Base-by-base conservation (phyloP, 1,284 basidiomycete genomes). In the Malassezia furfur region DNA sequence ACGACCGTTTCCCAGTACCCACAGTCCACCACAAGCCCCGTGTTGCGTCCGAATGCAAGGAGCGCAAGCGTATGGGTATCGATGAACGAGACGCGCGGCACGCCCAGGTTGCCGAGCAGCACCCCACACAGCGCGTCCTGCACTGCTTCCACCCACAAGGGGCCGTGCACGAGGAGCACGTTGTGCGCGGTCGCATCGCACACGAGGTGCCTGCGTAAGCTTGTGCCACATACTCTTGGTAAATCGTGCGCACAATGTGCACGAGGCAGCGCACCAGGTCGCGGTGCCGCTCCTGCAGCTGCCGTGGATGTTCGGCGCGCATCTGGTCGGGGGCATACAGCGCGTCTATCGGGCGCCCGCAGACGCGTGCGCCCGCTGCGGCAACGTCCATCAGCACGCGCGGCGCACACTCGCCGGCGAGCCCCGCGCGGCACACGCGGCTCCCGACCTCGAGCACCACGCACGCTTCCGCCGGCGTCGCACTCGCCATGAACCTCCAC, bases 161-260 rank as follows among this genome's bases (percentile, higher is more conserved):
- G 87, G 70, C 89, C 86, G 75, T 96, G 91, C 6, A 93, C 79
- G 25, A 98, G 70, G 48, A 96, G 87, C 54, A 98, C 85, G 75
- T 93, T 94, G 47, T 93, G 82, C 34, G 88, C 84, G 75, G 90
- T 93, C 0, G 91, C 86, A 72, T 96, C 94, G 59, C 87, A 86
- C 75, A 96, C 80, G 43, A 98, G 80, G 54, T 88, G 86, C 96
- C 85, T 75, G 94, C 94, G 45, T 93, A 82, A 35, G 87, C 85
- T 75, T 90, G 93, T 0, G 91, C 86, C 72, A 98, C 80, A 54
- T 88, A 86, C 44, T 72, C 60, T 14, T 63, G 60, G 46, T 65
- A 73, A 2, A 68, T 56, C 14, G 37, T 53, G 10, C 67, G 57
- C 0, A 73, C 35, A 14, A 71, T 55, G 49, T 61, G 60, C 0